phyloP scores from a whole-genome alignment of 108 stramenopile genomes.

The Stephanodiscus minutulus region DNA sequence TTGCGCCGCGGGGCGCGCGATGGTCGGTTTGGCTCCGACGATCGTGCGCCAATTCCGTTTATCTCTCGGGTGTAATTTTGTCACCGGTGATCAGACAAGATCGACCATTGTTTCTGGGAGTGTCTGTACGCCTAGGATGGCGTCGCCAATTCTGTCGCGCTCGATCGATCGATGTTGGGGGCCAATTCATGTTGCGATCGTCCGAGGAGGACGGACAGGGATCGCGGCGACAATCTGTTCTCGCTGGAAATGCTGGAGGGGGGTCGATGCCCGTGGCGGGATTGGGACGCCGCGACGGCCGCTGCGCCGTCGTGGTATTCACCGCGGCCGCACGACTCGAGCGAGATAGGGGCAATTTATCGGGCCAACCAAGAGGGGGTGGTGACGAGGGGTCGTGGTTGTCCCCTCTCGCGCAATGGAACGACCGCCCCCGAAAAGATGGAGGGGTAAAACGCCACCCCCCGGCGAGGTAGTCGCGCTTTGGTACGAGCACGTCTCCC shows the following conservation, averaged over 20 bases:
- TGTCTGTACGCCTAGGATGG: no score
- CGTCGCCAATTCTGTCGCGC: no score
- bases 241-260: constrained; percentile 22
- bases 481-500: constrained; percentile 54
- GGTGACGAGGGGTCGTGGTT: background rate
- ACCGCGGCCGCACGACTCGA: constrained; percentile 26
- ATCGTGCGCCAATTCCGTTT: no score
- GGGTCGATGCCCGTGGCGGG: constrained; percentile 24
- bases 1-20: no score
- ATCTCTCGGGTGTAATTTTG: no score
- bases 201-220: background rate
- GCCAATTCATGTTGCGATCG: no score
- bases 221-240: constrained; percentile 25
- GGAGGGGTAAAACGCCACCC: background rate
- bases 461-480: constrained; percentile 9
- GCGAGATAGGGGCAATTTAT: constrained; percentile 1
- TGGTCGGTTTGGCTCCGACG: no score
- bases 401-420: no score
- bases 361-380: background rate
- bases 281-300: background rate
- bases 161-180: no score
- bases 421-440: no score
- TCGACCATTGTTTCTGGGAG: no score
- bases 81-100: no score
- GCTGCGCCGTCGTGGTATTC: constrained; percentile 30